Evolutionary conservation across 768 basidiomycete species (phyloP).

Genomic region (Naganishia vishniacii): DNA sequence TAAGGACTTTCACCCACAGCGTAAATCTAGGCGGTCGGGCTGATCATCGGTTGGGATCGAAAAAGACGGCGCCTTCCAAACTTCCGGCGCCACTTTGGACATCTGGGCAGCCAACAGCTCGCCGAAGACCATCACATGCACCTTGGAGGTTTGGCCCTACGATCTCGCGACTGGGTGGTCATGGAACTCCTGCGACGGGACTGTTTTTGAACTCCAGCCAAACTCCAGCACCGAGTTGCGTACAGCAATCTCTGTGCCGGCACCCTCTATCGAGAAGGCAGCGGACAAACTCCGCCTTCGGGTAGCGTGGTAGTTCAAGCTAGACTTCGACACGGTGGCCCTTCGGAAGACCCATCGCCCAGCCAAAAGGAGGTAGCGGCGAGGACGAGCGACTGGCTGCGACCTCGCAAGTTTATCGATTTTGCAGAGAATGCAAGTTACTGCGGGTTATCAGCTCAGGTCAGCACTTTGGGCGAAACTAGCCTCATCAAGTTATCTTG

Average conservation of each 20-base stretch:
- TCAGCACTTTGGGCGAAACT: neutral
- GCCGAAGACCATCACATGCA: neutral
- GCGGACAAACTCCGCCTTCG: constrained; percentile 1
- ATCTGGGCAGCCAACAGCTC: constrained; percentile 18
- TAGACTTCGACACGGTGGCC: neutral
- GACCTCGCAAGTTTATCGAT: constrained; percentile 31
- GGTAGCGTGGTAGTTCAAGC: constrained; percentile 16
- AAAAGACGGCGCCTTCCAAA: constrained; percentile 22
- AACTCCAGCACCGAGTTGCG: constrained; percentile 32
- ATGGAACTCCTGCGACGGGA: neutral
- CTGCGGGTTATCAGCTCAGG: neutral
- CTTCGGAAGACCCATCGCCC: neutral
- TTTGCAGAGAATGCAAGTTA: constrained; percentile 3
- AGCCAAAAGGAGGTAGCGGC: neutral
- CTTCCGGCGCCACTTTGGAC: constrained; percentile 14
- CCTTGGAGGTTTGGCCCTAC: neutral
- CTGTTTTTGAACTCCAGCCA: constrained; percentile 10
- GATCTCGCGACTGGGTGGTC: constrained; percentile 14
- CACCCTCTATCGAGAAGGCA: neutral
- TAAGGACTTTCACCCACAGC: neutral
- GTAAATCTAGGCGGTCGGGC: neutral
- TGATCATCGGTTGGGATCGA: neutral
- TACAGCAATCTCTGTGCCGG: constrained; percentile 14
- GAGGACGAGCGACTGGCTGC: constrained; percentile 26
- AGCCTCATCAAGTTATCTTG: constrained; percentile 8